A percentile compares a stretch with the other conserved stretches of the same genome.
phyloP scores from a whole-genome alignment of 208 protist genomes.

The Acanthamoeba comandoni region DNA sequence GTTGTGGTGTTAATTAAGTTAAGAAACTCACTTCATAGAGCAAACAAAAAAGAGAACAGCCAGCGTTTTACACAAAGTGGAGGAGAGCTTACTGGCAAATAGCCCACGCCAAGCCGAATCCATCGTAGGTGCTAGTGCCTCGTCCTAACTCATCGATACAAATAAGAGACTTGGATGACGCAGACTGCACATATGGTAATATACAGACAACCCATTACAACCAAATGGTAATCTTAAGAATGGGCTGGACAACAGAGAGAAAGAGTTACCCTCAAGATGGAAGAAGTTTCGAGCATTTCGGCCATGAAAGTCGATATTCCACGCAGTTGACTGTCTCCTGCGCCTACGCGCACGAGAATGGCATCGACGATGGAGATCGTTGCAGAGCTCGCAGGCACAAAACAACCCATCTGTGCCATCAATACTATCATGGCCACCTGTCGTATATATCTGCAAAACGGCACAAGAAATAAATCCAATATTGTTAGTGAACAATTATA shows the following conservation, averaged over 20 bases:
- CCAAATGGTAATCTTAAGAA: not conserved
- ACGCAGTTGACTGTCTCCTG: constrained; percentile 94
- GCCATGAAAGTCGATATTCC: constrained; percentile 98
- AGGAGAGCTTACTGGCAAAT: constrained; percentile 93
- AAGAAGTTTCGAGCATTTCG: constrained; percentile 99
- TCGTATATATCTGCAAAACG: constrained; percentile 94
- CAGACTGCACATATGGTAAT: constrained; percentile 80
- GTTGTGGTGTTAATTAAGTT: no score
- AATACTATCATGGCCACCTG: constrained; percentile 96
- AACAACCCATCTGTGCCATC: constrained; percentile 98
- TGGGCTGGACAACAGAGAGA: not conserved
- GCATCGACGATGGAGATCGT: constrained; percentile 91
- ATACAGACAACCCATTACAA: no score
- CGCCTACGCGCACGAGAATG: constrained; percentile 98
- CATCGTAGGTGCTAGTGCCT: constrained; percentile 99
- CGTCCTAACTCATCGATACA: constrained; percentile 99
- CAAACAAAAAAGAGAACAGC: no score
- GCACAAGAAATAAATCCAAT: not conserved
- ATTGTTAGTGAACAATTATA: constrained; percentile 22
- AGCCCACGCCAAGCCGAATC: constrained; percentile 98
- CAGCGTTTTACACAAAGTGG: not conserved
- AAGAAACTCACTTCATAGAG: not conserved
- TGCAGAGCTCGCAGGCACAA: constrained; percentile 94
- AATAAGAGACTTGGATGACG: constrained; percentile 95
- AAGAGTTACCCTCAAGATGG: constrained; percentile 92